phyloP scores from a whole-genome alignment of 805 yeast species.

The Candida peoriensis region DNA sequence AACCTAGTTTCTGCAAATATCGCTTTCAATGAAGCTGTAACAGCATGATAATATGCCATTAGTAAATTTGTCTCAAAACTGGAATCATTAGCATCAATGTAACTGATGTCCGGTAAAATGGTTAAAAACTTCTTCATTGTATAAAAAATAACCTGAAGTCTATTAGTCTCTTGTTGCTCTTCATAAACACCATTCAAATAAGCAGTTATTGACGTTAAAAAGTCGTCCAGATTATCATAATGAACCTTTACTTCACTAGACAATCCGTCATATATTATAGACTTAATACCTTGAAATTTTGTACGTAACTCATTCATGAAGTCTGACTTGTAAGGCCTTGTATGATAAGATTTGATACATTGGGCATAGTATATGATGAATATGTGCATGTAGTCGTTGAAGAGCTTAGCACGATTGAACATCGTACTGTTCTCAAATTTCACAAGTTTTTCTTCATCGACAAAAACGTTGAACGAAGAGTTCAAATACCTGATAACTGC shows the following conservation, averaged over 20 bases:
- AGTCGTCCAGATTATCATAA: constrained; percentile 15
- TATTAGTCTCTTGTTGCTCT: constrained; percentile 11
- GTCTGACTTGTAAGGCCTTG: constrained; percentile 25
- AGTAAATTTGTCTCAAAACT: constrained; percentile 21
- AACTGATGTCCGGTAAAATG: constrained; percentile 17
- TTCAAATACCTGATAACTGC: constrained; percentile 17
- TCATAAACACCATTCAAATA: constrained; percentile 14
- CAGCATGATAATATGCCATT: constrained; percentile 29
- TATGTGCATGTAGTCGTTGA: constrained; percentile 17
- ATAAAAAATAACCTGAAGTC: constrained; percentile 22
- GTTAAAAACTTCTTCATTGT: constrained; percentile 20
- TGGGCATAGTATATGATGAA: constrained; percentile 25
- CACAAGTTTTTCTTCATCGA: constrained; percentile 8
- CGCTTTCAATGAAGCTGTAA: constrained; percentile 28
- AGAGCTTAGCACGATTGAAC: constrained; percentile 17
- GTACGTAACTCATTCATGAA: constrained; percentile 26
- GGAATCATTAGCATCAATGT: constrained; percentile 2
- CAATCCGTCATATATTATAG: constrained; percentile 15
- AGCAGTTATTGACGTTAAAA: constrained; percentile 6
- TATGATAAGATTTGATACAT: constrained; percentile 28
- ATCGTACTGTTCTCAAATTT: constrained; percentile 8
- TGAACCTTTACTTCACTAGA: constrained; percentile 7
- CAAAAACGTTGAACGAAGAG: constrained; percentile 17
- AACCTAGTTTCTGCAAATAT: constrained; percentile 32
- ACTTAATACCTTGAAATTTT: constrained; percentile 17